Base-by-base conservation (phyloP, 2,329 filamentous ascomycete genomes). In the Colletotrichum navitas region DNA sequence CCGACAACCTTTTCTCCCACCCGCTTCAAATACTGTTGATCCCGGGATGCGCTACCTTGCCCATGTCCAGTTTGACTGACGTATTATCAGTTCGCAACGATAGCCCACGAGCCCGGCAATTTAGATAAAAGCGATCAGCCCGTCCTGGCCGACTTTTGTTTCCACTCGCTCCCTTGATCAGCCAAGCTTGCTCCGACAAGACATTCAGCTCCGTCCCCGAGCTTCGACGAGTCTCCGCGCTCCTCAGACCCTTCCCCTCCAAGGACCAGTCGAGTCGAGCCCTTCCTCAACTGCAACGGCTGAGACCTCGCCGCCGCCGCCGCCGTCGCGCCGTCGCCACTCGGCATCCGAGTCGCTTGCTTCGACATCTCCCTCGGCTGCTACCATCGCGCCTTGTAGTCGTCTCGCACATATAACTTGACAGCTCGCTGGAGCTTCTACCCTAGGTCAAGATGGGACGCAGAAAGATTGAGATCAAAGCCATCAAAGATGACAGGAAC, bases 381-480 rank as follows among this genome's bases (percentile, higher is more conserved):
- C 26, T 43, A 36, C 56, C 41, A 51, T 41, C 65, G 47, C 63
- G 34, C 47, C 36, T 56, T 36, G 49, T 43, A 36, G 49, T 43
- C 51, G 45, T 39, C 51, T 58, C 47, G 21, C 29, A 47, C 41
- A 51, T 21, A 52, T 43, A 36, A 43, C 49, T 43, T n/a, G 29
- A 34, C 54, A 59, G 60, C 59, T 66, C 43, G 39, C 41, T 54
- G 58, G 58, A 66, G 49, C 54, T 47, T 49, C 43, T n/a, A n/a
- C n/a, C n/a, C n/a, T 45, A 24, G 29, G 43, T 76, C 82, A 84
- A 80, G 65, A 99, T 99, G 96, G 96, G 96, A 82, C 92, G 96
- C 83, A 91, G 96, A 89, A 99, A 99, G 90, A 99, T 99, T 81
- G 96, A 98, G 87, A 98, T 99, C 88, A 98, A 98, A 85, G 94